These are phyloP conservation scores for Pharus latifolius DNA, from an alignment of 176 grass and related monocot genomes.

Conservation along the genomic window DNA sequence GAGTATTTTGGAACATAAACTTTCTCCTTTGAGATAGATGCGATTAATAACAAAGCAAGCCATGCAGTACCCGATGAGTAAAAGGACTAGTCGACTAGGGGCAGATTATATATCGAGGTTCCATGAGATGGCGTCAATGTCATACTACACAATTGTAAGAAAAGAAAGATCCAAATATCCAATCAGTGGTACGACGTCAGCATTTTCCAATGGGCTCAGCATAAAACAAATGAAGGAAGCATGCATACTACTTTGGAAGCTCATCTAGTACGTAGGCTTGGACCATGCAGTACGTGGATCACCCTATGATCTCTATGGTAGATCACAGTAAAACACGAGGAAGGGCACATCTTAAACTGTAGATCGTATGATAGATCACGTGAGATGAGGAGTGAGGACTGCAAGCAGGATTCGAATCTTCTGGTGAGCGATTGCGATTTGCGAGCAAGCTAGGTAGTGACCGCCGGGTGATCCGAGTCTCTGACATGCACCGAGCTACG, in stretches of 20 bases:
- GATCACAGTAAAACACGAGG: constrained; percentile 3
- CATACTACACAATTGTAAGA: constrained; percentile 16
- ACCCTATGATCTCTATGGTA: not conserved
- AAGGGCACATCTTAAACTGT: not conserved
- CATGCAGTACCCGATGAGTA: not conserved
- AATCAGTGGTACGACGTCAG: constrained; percentile 8
- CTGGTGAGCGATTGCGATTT: not conserved
- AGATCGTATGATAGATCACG: constrained; percentile 3
- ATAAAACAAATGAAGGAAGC: not conserved
- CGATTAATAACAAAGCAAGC: not conserved
- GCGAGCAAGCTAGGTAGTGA: not conserved
- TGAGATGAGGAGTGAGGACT: not conserved
- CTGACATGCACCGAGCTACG: not conserved
- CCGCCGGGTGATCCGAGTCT: not conserved
- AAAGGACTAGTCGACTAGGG: constrained; percentile 1
- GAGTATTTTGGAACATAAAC: constrained; percentile 18
- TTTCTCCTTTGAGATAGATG: constrained; percentile 10
- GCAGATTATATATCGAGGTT: constrained; percentile 1
- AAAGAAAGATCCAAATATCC: constrained; percentile 17
- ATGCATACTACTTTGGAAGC: constrained; percentile 11
- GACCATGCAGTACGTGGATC: constrained; percentile 12
- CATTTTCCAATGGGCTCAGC: constrained; percentile 8
- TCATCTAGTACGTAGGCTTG: constrained; percentile 12
- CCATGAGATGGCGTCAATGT: not conserved
- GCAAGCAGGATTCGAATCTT: constrained; percentile 4